A percentile compares a stretch with the other conserved stretches of the same genome.
These are phyloP conservation scores for Tetraselmis chui DNA, from an alignment of 139 green algal species.

Conservation along the genomic window DNA sequence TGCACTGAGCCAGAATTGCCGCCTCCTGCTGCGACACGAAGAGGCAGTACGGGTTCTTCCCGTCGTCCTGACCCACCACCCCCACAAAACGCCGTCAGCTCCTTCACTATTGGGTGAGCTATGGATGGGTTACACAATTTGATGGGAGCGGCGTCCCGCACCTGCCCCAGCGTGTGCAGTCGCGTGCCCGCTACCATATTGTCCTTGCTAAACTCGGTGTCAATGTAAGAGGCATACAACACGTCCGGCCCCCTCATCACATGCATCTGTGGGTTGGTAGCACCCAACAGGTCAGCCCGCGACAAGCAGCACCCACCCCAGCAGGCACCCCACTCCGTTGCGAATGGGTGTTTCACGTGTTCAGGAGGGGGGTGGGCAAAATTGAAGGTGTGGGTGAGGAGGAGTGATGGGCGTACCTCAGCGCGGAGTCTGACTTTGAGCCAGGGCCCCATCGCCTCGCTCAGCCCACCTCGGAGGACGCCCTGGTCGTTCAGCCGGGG, in stretches of 20 bases:
- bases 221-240: background rate
- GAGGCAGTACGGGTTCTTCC: background rate
- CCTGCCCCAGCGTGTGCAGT: background rate
- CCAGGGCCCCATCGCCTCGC: background rate
- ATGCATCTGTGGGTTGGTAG: background rate
- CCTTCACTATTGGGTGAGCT: too few relatives aligned
- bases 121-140: too few relatives aligned
- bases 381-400: background rate
- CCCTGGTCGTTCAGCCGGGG: background rate
- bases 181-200: background rate
- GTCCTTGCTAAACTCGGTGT: background rate
- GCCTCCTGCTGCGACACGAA: background rate
- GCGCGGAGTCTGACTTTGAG: background rate
- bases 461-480: background rate
- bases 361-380: background rate
- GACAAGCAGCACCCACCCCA: too few relatives aligned
- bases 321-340: too few relatives aligned
- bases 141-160: too few relatives aligned
- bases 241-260: background rate
- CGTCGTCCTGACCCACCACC: background rate
- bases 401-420: background rate
- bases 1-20: background rate
- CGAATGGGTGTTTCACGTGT: too few relatives aligned
- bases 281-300: too few relatives aligned
- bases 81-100: too few relatives aligned